Conservation (phyloP, 352 stramenopile genomes). For the Phytophthora ohioensis region DNA sequence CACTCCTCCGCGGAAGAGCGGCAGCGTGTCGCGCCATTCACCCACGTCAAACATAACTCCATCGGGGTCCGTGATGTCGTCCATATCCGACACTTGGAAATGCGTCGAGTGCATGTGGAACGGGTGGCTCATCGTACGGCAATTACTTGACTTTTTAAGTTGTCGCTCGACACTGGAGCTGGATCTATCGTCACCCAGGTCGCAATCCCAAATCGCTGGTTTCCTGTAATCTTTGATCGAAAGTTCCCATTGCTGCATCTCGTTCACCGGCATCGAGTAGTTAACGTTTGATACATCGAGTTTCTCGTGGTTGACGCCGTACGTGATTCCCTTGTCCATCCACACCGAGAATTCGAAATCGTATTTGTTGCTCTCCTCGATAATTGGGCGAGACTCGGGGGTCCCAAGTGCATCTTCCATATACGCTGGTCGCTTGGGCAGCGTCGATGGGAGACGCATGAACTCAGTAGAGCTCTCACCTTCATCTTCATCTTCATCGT, state of each 20-base stretch:
- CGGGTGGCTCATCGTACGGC: conserved; percentile 78
- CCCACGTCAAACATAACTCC: conserved; percentile 64
- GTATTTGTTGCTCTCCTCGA: conserved; percentile 59
- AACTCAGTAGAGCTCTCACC: conserved; percentile 16
- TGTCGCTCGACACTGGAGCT: conserved; percentile 22
- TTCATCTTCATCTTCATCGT: conserved; percentile 22
- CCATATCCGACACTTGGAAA: conserved; percentile 69
- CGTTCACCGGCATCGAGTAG: conserved; percentile 74
- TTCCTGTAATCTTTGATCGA: conserved; percentile 65
- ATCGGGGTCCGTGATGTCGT: conserved; percentile 55
- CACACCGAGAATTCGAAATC: conserved; percentile 81
- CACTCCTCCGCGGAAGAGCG: conserved; percentile 68
- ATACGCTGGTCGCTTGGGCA: conserved; percentile 67
- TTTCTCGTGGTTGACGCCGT: conserved; percentile 72
- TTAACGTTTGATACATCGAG: conserved; percentile 59
- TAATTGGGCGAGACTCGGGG: conserved; percentile 23
- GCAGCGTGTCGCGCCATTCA: conserved; percentile 84
- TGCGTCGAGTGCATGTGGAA: conserved; percentile 86
- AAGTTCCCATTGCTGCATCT: conserved; percentile 76
- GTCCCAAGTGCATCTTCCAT: conserved; percentile 52
- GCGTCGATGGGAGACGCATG: conserved; percentile 45
- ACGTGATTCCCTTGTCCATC: conserved; percentile 62
- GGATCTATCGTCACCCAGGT: conserved; percentile 41
- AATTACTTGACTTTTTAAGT: conserved; percentile 37
- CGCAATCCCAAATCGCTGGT: conserved; percentile 39